Base-by-base conservation (phyloP, 768 basidiomycete genomes). In the Harrya chromipes region DNA sequence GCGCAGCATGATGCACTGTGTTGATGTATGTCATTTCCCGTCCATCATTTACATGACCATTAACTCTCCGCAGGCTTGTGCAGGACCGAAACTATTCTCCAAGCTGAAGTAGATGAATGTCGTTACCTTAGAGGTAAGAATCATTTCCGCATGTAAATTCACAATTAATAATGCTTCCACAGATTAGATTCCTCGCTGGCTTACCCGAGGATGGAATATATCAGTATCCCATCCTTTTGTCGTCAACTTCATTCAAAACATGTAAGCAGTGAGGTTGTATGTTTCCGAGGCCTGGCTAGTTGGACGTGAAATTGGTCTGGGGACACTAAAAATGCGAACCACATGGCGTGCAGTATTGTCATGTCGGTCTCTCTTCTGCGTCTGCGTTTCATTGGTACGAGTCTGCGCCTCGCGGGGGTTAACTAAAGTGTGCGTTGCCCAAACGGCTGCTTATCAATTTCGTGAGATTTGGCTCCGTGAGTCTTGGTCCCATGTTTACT, bases 1-100 rank as follows among this genome's bases (percentile, higher is more conserved):
- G 27, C 23, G 14, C 60, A 90, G 85, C 72, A 80, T 91, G 84
- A 94, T 94, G 90, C 93, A 94, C 74, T 94, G 90, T 62, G 87
- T 85, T 47, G 90, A 94, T 58, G 90, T 91, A 73, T 49, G 87
- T 75, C 35, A 4, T 34, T 23, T 26, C 6, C 20, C 27, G 45
- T 26, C 20, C n/a, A 10, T 24, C 23, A 3, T 23, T 17, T 2
- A 8, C 7, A n/a, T n/a, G 4, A 10, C 33, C 17, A 49, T 49
- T 59, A 47, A 56, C 47, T 52, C 23, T 47, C 5, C 21, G 41
- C 70, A 76, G 72, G 69, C 56, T 75, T 58, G 79, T 58, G 80
- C 82, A 54, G 90, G 83, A 49, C 89, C 91, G 62, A 90, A 85
- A 71, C 72, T 95, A 41, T 94, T 91, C 74, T 66, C 80, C 66